Evolutionary conservation across 2,329 filamentous ascomycete species (phyloP).

Genomic region (Alternaria ethzedia): DNA sequence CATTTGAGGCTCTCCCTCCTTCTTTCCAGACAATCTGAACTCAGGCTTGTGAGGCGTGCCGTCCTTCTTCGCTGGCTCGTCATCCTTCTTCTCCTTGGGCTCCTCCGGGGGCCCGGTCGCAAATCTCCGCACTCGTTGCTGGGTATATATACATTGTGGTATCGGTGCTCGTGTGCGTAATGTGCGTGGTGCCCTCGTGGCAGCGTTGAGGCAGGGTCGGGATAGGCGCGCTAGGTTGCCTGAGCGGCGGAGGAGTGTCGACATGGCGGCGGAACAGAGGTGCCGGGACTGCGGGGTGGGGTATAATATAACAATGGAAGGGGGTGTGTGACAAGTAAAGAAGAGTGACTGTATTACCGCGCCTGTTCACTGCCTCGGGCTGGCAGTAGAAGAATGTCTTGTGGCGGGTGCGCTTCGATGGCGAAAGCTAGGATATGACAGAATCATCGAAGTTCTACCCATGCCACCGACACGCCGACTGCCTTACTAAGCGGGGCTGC

Average conservation of each 20-base stretch:
- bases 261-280: constrained; percentile 61
- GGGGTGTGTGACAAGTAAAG: constrained; percentile 1
- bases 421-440: constrained; percentile 23
- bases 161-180: constrained; percentile 47
- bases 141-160: constrained; percentile 52
- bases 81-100: constrained; percentile 40
- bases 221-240: constrained; percentile 70
- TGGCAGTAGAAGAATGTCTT: constrained; percentile 7
- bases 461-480: constrained; percentile 13
- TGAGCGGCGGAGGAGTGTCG: constrained; percentile 69
- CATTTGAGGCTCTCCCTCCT: constrained; percentile 52
- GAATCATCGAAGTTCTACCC: constrained; percentile 20
- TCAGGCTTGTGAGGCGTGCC: constrained; percentile 40
- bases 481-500: constrained; percentile 13
- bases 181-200: constrained; percentile 55
- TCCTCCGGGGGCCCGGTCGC: constrained; percentile 47
- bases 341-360: not conserved
- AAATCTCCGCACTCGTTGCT: constrained; percentile 53
- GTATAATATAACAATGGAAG: constrained; percentile 3
- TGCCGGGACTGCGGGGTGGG: constrained; percentile 12
- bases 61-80: constrained; percentile 34
- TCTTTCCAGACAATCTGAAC: constrained; percentile 43
- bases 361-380: constrained; percentile 25
- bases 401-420: constrained; percentile 24
- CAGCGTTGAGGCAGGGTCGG: constrained; percentile 61